Evolutionary conservation across 2,329 filamentous ascomycete species (phyloP).

Genomic region (Aspergillus clavatus): DNA sequence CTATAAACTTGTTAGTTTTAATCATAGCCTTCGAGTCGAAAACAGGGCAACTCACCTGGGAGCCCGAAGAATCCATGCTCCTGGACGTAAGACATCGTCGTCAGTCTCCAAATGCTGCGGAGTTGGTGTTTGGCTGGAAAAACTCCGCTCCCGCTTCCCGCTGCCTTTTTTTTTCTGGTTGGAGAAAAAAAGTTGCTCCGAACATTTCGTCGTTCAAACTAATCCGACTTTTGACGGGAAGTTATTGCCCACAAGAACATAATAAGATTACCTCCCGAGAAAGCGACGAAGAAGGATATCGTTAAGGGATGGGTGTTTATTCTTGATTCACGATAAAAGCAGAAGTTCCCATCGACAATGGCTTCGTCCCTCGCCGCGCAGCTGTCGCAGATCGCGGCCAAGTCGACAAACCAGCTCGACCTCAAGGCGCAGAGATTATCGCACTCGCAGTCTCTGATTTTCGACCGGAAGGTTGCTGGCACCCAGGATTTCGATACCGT

Average conservation of each 20-base stretch:
- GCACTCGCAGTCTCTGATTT: conserved; percentile 92
- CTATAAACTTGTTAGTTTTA: conserved; percentile 14
- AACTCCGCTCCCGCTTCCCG: conserved; percentile 23
- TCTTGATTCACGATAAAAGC: conserved; percentile 11
- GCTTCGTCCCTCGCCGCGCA: conserved; percentile 85
- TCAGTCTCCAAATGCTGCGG: conserved; percentile 5
- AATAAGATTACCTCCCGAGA: background rate
- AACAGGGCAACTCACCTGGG: conserved; percentile 26
- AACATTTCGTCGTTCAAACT: conserved; percentile 2
- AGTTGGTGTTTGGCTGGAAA: conserved; percentile 20
- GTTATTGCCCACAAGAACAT: conserved; percentile 8
- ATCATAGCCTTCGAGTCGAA: background rate
- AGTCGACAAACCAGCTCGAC: conserved; percentile 85
- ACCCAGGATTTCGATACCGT: conserved; percentile 87
- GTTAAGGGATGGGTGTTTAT: conserved; percentile 18
- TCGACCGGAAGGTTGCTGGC: conserved; percentile 77
- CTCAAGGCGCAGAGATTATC: conserved; percentile 87
- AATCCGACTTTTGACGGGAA: conserved; percentile 10
- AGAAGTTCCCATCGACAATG: conserved; percentile 49
- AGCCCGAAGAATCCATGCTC: conserved; percentile 35
- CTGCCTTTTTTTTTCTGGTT: conserved; percentile 12
- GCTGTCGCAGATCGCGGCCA: conserved; percentile 84
- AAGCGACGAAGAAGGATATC: conserved; percentile 3
- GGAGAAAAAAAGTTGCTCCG: conserved; percentile 29
- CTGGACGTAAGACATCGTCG: conserved; percentile 15